Conservation (phyloP, 140 eudicot genomes). For the Ambrosia hybrid region DNA sequence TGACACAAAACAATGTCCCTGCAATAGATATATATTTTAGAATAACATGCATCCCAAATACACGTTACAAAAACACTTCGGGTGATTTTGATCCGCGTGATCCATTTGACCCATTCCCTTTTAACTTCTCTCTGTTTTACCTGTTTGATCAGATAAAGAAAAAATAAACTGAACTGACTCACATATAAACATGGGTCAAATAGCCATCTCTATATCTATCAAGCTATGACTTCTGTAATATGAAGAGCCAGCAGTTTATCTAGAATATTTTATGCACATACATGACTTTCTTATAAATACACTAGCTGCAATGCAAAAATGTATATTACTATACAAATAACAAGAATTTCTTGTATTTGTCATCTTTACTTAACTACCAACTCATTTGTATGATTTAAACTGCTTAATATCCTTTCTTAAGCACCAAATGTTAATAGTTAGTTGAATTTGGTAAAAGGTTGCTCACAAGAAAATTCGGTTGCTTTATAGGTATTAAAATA, state of each 20-base stretch:
- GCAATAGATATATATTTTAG: too few species aligned
- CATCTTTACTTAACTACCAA: background rate
- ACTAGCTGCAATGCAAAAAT: background rate
- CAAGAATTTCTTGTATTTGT: background rate
- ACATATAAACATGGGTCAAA: background rate
- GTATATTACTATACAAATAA: background rate
- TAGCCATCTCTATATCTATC: constrained; percentile 2
- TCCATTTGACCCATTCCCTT: background rate
- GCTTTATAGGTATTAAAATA: constrained; percentile 19
- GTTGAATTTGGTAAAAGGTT: constrained; percentile 9
- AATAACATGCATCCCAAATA: background rate
- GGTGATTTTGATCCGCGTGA: background rate
- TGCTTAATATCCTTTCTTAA: background rate
- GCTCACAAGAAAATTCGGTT: constrained; percentile 4
- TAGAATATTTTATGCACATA: constrained; percentile 1
- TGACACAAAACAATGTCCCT: background rate
- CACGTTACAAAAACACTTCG: background rate
- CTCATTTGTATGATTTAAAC: background rate
- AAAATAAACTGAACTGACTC: background rate
- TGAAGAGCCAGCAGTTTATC: background rate
- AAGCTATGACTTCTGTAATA: background rate
- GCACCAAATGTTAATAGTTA: background rate
- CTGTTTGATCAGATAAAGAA: background rate
- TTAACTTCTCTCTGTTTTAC: background rate
- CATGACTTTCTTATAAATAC: background rate